Base-by-base conservation (phyloP, 257 asterid genomes). In the Rhazya stricta region DNA sequence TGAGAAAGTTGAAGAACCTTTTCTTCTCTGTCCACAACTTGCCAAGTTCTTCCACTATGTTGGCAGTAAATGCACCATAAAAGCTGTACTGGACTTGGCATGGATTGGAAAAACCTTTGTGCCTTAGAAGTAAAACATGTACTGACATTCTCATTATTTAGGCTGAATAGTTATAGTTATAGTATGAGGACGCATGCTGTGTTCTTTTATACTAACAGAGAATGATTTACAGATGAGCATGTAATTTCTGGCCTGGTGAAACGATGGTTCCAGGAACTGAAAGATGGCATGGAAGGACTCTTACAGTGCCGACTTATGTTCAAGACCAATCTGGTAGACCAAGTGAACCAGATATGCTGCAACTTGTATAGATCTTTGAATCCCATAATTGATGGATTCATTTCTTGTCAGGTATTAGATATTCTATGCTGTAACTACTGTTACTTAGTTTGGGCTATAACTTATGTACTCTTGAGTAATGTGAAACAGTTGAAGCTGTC, bases 191-290 rank as follows among this genome's bases (percentile, higher is more conserved):
- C 13, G 1, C 27, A 36, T 62, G n/a, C 69, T 32, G 16, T 15
- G 12, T 65, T 36, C 48, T 53, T 78, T 63, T 46, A 74, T 73
- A 50, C 71, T 85, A 42, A 84, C 75, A 73, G 68, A 71, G 68
- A 67, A 78, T 74, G 58, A 75, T 75, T 77, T 79, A 79, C 96
- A 94, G 98, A 90, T 86, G 71, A 54, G 56, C 89, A 83, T 83
- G 91, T 85, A 75, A 79, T 87, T 75, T 73, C 77, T 74, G 86
- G 87, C 79, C 88, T 94, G 74, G 91, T 78, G 9, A 91, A 90
- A 84, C 87, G 80, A 79, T 94, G 98, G 98, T 77, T 86, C 71
- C 94, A 46, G 82, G 97, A 94, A 79, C 76, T 94, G 83, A 88
- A 84, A 80, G 87, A 86, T 69, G 96, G 81, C 77, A 67, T 72